These are phyloP conservation scores for Cryptococcus sp. DNA, from an alignment of 1,284 basidiomycete genomes.

Conservation along the genomic window DNA sequence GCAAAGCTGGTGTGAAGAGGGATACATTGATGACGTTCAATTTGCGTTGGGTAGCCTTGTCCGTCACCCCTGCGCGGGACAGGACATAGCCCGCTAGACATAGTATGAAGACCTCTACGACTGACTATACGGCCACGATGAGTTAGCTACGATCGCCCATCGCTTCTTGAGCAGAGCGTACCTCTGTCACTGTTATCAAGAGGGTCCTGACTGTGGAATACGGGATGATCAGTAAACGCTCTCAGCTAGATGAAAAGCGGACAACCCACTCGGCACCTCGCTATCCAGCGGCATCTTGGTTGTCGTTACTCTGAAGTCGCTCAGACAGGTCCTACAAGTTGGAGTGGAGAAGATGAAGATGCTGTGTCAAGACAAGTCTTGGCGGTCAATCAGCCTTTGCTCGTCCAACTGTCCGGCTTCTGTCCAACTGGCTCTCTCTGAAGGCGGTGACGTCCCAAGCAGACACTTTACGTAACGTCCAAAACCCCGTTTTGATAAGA, in stretches of 20 bases:
- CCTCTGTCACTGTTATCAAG: slow-evolving; percentile 61
- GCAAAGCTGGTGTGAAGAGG: slow-evolving; percentile 85
- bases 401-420: too few relatives aligned
- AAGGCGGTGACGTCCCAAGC: too few relatives aligned
- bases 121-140: slow-evolving; percentile 61
- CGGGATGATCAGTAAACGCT: not conserved
- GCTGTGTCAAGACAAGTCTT: too few relatives aligned
- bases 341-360: too few relatives aligned
- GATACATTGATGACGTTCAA: slow-evolving; percentile 64
- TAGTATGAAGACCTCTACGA: slow-evolving; percentile 83
- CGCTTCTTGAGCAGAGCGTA: slow-evolving; percentile 34
- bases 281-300: not conserved
- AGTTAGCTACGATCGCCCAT: not conserved
- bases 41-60: slow-evolving; percentile 82
- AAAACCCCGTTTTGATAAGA: too few relatives aligned
- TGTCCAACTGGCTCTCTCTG: too few relatives aligned
- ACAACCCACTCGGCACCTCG: slow-evolving; percentile 1
- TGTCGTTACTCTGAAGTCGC: too few relatives aligned
- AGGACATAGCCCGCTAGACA: slow-evolving; percentile 84
- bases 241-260: not conserved
- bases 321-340: too few relatives aligned
- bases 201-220: slow-evolving; percentile 28
- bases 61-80: slow-evolving; percentile 74
- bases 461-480: too few relatives aligned
- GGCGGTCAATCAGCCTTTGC: too few relatives aligned